A percentile compares a stretch with the other conserved stretches of the same genome.
phyloP scores from a whole-genome alignment of 257 asterid genomes.

The Fraxinus quadrangulata region DNA sequence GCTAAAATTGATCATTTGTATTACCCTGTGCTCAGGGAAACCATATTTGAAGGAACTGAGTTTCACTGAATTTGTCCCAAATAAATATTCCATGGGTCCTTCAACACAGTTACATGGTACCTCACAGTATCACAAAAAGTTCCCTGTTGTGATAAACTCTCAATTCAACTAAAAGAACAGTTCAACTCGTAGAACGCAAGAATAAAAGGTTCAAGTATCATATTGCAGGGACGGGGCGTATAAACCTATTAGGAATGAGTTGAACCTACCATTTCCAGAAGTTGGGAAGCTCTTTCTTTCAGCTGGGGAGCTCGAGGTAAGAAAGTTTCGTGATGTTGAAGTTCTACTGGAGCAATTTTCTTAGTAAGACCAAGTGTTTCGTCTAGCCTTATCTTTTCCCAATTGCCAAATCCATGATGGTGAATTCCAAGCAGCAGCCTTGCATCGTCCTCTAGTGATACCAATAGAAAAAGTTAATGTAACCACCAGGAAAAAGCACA shows the following conservation, averaged over 20 bases:
- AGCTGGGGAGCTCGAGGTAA: constrained; percentile 98
- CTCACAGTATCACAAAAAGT: neutral
- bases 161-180: constrained; percentile 14
- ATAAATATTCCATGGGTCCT: neutral
- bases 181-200: constrained; percentile 19
- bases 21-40: neutral
- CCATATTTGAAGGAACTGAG: neutral
- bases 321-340: constrained; percentile 96
- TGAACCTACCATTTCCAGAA: constrained; percentile 83
- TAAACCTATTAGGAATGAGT: constrained; percentile 15
- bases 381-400: constrained; percentile 92
- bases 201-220: constrained; percentile 21
- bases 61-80: neutral
- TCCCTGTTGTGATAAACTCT: neutral
- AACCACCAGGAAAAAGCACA: constrained; percentile 2
- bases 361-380: constrained; percentile 84
- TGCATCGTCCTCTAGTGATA: constrained; percentile 88
- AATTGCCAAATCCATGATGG: constrained; percentile 94
- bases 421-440: constrained; percentile 93
- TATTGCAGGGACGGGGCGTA: constrained; percentile 17
- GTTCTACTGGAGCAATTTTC: constrained; percentile 99
- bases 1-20: neutral
- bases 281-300: constrained; percentile 95
- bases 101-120: neutral
- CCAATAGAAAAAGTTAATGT: constrained; percentile 23